Conservation (phyloP, 2,329 filamentous ascomycete genomes). For the Xenosphaeropsis pyriputrescens region DNA sequence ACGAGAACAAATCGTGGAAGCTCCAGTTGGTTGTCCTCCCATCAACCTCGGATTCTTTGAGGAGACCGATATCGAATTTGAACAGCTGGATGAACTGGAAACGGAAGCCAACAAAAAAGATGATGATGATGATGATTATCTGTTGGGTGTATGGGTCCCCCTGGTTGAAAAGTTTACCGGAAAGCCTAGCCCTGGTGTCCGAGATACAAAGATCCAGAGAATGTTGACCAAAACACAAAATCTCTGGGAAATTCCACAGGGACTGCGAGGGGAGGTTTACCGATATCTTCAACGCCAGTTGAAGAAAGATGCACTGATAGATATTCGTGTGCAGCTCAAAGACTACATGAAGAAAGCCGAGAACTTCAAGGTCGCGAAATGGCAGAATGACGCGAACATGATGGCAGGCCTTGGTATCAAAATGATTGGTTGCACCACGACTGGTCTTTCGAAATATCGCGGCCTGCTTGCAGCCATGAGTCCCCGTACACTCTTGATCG, state of each 20-base stretch:
- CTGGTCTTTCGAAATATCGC: slow-evolving; percentile 55
- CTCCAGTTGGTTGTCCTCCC: slow-evolving; percentile 9
- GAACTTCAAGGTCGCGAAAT: slow-evolving; percentile 3
- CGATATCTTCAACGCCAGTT: slow-evolving; percentile 13
- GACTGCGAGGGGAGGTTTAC: slow-evolving; percentile 15
- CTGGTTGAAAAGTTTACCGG: slow-evolving; percentile 13
- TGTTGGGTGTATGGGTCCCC: slow-evolving; percentile 11
- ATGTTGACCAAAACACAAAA: slow-evolving; percentile 6
- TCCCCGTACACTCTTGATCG: slow-evolving; percentile 48
- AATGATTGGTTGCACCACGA: slow-evolving; percentile 36
- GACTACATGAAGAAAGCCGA: slow-evolving; percentile 6
- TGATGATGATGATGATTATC: slow-evolving; percentile 8
- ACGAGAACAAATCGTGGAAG: slow-evolving; percentile 7
- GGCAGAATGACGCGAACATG: slow-evolving; percentile 6
- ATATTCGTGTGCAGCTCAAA: slow-evolving; percentile 6
- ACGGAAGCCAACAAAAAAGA: slow-evolving; percentile 3
- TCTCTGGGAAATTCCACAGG: slow-evolving; percentile 13
- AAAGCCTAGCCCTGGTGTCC: slow-evolving; percentile 2
- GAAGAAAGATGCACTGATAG: slow-evolving; percentile 6
- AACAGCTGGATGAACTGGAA: slow-evolving; percentile 13
- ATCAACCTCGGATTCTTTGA: slow-evolving; percentile 11
- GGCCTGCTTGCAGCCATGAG: slow-evolving; percentile 41
- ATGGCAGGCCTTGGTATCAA: slow-evolving; percentile 47
- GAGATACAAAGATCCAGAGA: slow-evolving; percentile 7
- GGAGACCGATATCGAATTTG: slow-evolving; percentile 16